Base-by-base conservation (phyloP, 805 yeast species). In the Schwanniomyces vanrijiae region DNA sequence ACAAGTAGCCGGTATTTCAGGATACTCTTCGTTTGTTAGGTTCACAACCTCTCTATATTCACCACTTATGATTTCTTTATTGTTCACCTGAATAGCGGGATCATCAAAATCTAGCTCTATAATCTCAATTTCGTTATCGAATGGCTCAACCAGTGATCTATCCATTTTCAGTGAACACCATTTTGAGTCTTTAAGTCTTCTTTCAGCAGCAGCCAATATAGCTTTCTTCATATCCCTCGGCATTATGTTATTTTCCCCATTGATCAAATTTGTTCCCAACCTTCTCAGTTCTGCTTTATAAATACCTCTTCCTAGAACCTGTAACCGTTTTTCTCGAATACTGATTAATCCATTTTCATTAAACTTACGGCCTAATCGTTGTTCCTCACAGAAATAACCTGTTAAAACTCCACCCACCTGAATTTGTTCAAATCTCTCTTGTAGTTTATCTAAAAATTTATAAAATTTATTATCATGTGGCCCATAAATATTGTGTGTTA, bases 401-500 rank as follows among this genome's bases (percentile, higher is more conserved):
- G 78, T 55, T 31, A 69, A 70, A 9, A 22, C 37, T 0, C 77
- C 76, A 24, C 69, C 66, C 34, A 66, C 49, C 52, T 75, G 76
- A 37, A 77, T 58, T 7, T 70, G 66, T 44, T 72, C 73, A 55
- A 68, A 82, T 56, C 86, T 68, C 5, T 68, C 69, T 47, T 77
- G 79, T 35, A 87, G 69, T 49, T 78, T 81, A 45, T 87, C 92
- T 52, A 90, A 63, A 43, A 76, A 75, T 43, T 69, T 68, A 60
- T 88, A 88, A 60, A 92, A 92, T 48, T 66, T 67, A 2, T 68
- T 77, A 68, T 92, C 86, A 60, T 92, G 98, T 0, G 96, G 87
- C 0, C 97, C 96, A 57, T 71, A 70, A 18, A 74, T 61, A 61
- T 90, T 91, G 62, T 92, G 98, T 1, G 89, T 80, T 37, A 92